A percentile compares a stretch with the other conserved stretches of the same genome.
phyloP scores from a whole-genome alignment of 2,329 filamentous ascomycete genomes.

The Arthrobotrys iridis region DNA sequence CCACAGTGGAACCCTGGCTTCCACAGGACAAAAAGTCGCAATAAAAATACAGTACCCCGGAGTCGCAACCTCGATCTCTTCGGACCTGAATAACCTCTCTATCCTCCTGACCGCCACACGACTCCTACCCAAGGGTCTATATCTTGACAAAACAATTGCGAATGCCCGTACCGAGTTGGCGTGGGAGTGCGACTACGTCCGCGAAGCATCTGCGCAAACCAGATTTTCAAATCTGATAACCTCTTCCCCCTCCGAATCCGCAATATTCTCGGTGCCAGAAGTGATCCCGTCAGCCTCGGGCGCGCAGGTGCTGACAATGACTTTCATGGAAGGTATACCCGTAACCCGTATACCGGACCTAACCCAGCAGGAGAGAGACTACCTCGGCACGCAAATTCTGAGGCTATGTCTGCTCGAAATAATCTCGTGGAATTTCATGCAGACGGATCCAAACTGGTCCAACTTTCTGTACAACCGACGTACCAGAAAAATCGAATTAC shows the following conservation, averaged over 20 bases:
- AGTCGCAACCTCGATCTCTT: slow-evolving; percentile 94
- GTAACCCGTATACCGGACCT: slow-evolving; percentile 83
- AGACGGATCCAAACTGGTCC: slow-evolving; percentile 99
- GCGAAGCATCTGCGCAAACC: slow-evolving; percentile 82
- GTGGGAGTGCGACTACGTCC: slow-evolving; percentile 96
- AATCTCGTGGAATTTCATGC: slow-evolving; percentile 95
- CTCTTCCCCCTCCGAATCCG: slow-evolving; percentile 68
- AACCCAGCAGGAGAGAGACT: slow-evolving; percentile 85
- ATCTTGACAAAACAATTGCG: slow-evolving; percentile 95
- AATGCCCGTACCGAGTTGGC: slow-evolving; percentile 90
- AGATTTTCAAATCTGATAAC: slow-evolving; percentile 80
- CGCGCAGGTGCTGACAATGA: slow-evolving; percentile 88
- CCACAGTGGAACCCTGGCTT: slow-evolving; percentile 81
- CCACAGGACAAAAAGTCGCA: slow-evolving; percentile 77
- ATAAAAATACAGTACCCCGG: slow-evolving; percentile 98
- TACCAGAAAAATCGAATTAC: slow-evolving; percentile 79
- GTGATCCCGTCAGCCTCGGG: slow-evolving; percentile 83
- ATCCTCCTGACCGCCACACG: slow-evolving; percentile 89
- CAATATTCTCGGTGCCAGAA: slow-evolving; percentile 80
- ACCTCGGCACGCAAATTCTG: slow-evolving; percentile 67
- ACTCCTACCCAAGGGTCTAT: slow-evolving; percentile 88
- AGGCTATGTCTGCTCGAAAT: slow-evolving; percentile 93
- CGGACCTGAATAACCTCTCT: slow-evolving; percentile 91
- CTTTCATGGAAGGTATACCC: slow-evolving; percentile 84
- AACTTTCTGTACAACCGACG: slow-evolving; percentile 91